These are phyloP conservation scores for Entomortierella chlamydospora DNA, from an alignment of 192 early-diverging fungal genomes.

Conservation along the genomic window DNA sequence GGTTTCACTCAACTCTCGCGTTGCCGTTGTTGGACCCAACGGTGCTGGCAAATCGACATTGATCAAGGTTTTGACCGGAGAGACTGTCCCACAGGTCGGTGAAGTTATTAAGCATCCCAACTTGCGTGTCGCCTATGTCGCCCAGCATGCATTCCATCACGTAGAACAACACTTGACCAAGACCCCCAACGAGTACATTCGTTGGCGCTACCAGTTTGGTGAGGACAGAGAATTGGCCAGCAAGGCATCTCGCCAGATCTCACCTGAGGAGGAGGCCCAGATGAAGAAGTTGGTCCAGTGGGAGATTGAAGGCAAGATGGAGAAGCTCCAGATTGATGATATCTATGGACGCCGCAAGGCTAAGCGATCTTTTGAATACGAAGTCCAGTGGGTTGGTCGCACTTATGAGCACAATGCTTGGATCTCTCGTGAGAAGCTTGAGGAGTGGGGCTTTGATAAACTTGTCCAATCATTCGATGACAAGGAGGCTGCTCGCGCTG, in stretches of 20 bases:
- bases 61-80: conserved; percentile 81
- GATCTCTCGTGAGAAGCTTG: conserved; percentile 74
- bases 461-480: conserved; percentile 62
- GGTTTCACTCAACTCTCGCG: conserved; percentile 80
- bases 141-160: conserved; percentile 90
- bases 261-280: conserved; percentile 68
- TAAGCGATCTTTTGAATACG: conserved; percentile 75
- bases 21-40: conserved; percentile 79
- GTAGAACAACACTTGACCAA: conserved; percentile 81
- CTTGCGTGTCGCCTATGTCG: conserved; percentile 85
- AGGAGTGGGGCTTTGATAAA: conserved; percentile 84
- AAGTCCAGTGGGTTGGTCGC: conserved; percentile 78
- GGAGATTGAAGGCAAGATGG: conserved; percentile 53
- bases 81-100: conserved; percentile 77
- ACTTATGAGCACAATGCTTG: conserved; percentile 81
- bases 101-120: conserved; percentile 85
- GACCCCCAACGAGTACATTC: conserved; percentile 67
- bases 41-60: conserved; percentile 58
- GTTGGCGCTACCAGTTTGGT: conserved; percentile 82
- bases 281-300: conserved; percentile 52
- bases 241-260: conserved; percentile 76
- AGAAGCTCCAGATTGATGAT: conserved; percentile 63
- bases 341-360: conserved; percentile 75
- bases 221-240: conserved; percentile 82
- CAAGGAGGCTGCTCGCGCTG: conserved; percentile 76